Conservation (phyloP, 805 yeast species). For the Ogataea paraovalis region DNA sequence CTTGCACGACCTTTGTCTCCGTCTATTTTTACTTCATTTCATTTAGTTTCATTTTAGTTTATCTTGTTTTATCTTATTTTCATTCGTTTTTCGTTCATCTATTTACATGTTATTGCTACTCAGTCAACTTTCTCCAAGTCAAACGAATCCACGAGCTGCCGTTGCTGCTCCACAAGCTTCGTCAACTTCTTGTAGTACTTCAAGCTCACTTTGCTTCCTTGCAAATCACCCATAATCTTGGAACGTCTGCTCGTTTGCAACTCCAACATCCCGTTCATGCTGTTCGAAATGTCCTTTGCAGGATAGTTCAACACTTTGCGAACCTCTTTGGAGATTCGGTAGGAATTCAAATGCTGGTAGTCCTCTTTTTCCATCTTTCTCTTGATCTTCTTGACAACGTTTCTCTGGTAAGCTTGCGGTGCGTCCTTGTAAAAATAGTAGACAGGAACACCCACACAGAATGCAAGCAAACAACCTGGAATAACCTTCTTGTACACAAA, state of each 20-base stretch:
- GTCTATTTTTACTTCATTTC: neutral
- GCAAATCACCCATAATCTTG: slow-evolving; percentile 46
- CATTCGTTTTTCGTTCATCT: neutral
- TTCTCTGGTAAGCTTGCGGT: slow-evolving; percentile 85
- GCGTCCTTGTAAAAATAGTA: slow-evolving; percentile 69
- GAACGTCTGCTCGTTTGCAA: slow-evolving; percentile 55
- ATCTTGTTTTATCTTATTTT: neutral
- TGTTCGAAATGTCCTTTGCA: slow-evolving; percentile 70
- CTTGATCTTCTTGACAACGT: slow-evolving; percentile 69
- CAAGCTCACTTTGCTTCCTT: slow-evolving; percentile 52
- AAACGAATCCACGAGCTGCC: slow-evolving; percentile 12
- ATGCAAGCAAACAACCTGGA: slow-evolving; percentile 29
- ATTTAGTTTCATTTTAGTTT: neutral
- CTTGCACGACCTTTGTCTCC: neutral
- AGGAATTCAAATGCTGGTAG: slow-evolving; percentile 74
- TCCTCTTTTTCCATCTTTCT: slow-evolving; percentile 61
- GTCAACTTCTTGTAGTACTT: slow-evolving; percentile 49
- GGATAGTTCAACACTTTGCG: slow-evolving; percentile 79
- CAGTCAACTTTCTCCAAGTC: slow-evolving; percentile 12
- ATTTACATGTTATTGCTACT: neutral
- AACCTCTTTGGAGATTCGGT: slow-evolving; percentile 76
- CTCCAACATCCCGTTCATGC: slow-evolving; percentile 64
- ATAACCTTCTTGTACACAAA: slow-evolving; percentile 24
- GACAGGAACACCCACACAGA: slow-evolving; percentile 33
- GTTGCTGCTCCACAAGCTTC: slow-evolving; percentile 22